Evolutionary conservation across 768 basidiomycete genomes (phyloP).

Genomic region (Phylloporus rhodoxanthus): DNA sequence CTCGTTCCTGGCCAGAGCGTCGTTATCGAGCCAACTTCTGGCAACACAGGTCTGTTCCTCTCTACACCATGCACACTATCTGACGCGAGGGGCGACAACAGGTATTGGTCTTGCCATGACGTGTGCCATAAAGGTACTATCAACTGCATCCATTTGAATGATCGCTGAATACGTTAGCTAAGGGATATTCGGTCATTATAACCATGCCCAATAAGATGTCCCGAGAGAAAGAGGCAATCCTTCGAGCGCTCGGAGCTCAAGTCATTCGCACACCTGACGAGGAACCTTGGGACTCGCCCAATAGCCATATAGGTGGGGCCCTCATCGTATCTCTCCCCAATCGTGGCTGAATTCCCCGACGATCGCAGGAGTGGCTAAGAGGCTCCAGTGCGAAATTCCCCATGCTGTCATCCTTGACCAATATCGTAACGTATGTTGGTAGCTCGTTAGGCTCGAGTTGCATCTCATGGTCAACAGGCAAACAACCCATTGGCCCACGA

Average conservation of each 20-base stretch:
- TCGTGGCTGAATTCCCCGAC: conserved; percentile 87
- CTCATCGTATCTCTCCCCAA: conserved; percentile 30
- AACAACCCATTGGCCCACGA: conserved; percentile 94
- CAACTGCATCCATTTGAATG: conserved; percentile 16
- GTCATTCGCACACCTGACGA: conserved; percentile 91
- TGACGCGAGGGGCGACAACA: conserved; percentile 21
- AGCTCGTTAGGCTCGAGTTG: background rate
- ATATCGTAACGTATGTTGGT: conserved; percentile 61
- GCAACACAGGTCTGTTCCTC: conserved; percentile 75
- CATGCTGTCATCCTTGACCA: conserved; percentile 90
- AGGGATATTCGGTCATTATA: conserved; percentile 90
- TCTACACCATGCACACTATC: background rate
- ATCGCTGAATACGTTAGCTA: conserved; percentile 74
- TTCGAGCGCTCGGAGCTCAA: conserved; percentile 89
- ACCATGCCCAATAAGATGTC: conserved; percentile 96
- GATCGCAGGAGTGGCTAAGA: conserved; percentile 79
- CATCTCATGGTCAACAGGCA: conserved; percentile 33
- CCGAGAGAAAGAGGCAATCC: conserved; percentile 85
- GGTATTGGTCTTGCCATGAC: conserved; percentile 93
- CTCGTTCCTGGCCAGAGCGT: conserved; percentile 84
- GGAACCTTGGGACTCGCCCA: conserved; percentile 82
- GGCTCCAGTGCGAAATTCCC: conserved; percentile 72
- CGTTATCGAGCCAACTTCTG: conserved; percentile 92
- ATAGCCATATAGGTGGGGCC: conserved; percentile 85
- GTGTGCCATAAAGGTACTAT: conserved; percentile 82